phyloP scores from a whole-genome alignment of 1,284 basidiomycete genomes.

The Cryptococcus neoformans region DNA sequence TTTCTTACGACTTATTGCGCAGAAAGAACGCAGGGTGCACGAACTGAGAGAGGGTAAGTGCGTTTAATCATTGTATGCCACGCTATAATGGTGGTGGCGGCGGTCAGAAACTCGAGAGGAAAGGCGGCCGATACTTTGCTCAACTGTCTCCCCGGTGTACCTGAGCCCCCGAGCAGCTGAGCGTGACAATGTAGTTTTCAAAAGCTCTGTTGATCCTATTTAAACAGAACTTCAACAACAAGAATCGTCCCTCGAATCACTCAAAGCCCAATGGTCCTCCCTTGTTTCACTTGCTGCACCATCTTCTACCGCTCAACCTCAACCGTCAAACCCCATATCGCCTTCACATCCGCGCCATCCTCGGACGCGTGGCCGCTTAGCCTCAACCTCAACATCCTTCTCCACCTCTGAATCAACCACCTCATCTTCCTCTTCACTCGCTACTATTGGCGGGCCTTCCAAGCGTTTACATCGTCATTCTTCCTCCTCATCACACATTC shows the following conservation, averaged over 20 bases:
- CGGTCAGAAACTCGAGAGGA: neutral
- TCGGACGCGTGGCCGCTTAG: neutral
- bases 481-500: neutral
- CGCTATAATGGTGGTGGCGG: neutral
- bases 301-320: constrained; percentile 1
- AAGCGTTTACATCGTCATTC: too few species aligned
- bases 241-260: constrained; percentile 30
- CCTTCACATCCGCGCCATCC: too few species aligned
- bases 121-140: neutral
- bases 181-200: too few species aligned
- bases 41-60: constrained; percentile 35
- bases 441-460: constrained; percentile 10
- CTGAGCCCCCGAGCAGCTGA: neutral
- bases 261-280: constrained; percentile 35
- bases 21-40: constrained; percentile 38
- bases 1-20: constrained; percentile 37
- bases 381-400: constrained; percentile 1
- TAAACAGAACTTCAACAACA: constrained; percentile 33
- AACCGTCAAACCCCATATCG: too few species aligned
- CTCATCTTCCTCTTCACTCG: constrained; percentile 13
- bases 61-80: neutral
- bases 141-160: too few species aligned
- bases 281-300: constrained; percentile 27
- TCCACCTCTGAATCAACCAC: constrained; percentile 9
- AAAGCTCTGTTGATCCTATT: neutral